Conservation (phyloP, 352 stramenopile species). For the Globisporangium spinosum region DNA sequence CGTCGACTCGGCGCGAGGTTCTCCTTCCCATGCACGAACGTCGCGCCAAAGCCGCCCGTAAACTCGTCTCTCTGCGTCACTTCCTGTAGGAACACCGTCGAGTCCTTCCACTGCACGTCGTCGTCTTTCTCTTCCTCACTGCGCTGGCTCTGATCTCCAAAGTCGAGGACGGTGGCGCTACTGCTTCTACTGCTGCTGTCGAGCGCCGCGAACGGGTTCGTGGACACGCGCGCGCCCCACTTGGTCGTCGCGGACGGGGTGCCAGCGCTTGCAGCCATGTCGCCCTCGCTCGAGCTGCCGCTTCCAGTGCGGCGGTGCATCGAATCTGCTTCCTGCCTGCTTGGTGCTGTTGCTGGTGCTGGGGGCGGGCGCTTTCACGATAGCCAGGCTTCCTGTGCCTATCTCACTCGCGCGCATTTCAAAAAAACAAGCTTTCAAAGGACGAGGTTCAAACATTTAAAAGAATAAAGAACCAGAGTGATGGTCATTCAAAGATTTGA, state of each 20-base stretch:
- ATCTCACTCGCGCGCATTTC: slow-evolving; percentile 6
- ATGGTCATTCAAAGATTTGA: background rate
- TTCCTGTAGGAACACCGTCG: slow-evolving; percentile 17
- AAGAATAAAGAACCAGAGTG: slow-evolving; percentile 5
- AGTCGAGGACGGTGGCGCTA: slow-evolving; percentile 5
- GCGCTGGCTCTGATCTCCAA: slow-evolving; percentile 12
- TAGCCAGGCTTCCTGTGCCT: background rate
- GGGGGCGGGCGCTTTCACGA: background rate
- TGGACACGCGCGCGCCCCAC: slow-evolving; percentile 25
- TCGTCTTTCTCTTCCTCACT: slow-evolving; percentile 14
- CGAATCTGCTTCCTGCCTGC: background rate
- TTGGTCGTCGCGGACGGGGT: slow-evolving; percentile 21
- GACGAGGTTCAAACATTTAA: slow-evolving; percentile 14
- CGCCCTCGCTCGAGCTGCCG: slow-evolving; percentile 1
- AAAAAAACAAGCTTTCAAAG: slow-evolving; percentile 2
- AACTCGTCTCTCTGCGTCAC: slow-evolving; percentile 4
- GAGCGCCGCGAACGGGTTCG: slow-evolving; percentile 25
- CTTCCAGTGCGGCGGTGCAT: background rate
- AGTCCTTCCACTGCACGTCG: slow-evolving; percentile 20
- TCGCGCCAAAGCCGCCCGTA: slow-evolving; percentile 2
- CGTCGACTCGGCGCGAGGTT: slow-evolving; percentile 21
- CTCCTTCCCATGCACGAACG: slow-evolving; percentile 18
- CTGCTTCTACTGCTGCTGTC: background rate
- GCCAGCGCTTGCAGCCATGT: background rate
- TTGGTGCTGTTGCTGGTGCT: background rate